phyloP scores from a whole-genome alignment of 352 stramenopile genomes.

The Poterioochromonas sp. region DNA sequence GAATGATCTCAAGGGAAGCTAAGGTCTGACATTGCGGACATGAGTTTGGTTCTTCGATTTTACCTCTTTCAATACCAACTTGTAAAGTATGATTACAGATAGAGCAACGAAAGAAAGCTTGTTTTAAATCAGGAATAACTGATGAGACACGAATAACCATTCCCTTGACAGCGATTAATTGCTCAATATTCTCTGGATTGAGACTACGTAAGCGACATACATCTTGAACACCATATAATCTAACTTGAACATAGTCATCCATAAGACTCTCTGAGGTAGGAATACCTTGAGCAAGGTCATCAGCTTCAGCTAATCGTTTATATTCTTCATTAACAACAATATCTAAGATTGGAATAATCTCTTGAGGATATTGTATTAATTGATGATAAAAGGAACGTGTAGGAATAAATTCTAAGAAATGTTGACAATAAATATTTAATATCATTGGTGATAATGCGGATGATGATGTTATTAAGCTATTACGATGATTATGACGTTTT shows the following conservation, averaged over 20 bases:
- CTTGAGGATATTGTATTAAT: slow-evolving; percentile 78
- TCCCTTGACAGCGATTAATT: slow-evolving; percentile 87
- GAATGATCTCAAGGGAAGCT: slow-evolving; percentile 85
- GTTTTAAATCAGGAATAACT: slow-evolving; percentile 95
- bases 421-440: slow-evolving; percentile 79
- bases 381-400: slow-evolving; percentile 86
- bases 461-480: too few relatives aligned
- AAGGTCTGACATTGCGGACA: slow-evolving; percentile 67
- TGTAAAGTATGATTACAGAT: slow-evolving; percentile 78
- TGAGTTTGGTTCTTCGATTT: slow-evolving; percentile 83
- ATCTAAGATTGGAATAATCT: slow-evolving; percentile 92
- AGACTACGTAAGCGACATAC: slow-evolving; percentile 87
- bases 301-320: slow-evolving; percentile 50
- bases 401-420: slow-evolving; percentile 64
- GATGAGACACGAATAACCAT: slow-evolving; percentile 93
- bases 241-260: slow-evolving; percentile 69
- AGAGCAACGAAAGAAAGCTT: slow-evolving; percentile 89
- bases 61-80: slow-evolving; percentile 82
- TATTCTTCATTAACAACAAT: slow-evolving; percentile 85
- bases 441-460: too few relatives aligned
- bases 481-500: slow-evolving; percentile 41
- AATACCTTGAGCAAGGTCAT: slow-evolving; percentile 37
- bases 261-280: too few relatives aligned
- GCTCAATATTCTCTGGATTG: slow-evolving; percentile 92
- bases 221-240: slow-evolving; percentile 87